Percentiles rank a stretch among this genome's conserved stretches.
phyloP scores from a whole-genome alignment of 2,329 filamentous ascomycete species.

The Emergomyces africanus region DNA sequence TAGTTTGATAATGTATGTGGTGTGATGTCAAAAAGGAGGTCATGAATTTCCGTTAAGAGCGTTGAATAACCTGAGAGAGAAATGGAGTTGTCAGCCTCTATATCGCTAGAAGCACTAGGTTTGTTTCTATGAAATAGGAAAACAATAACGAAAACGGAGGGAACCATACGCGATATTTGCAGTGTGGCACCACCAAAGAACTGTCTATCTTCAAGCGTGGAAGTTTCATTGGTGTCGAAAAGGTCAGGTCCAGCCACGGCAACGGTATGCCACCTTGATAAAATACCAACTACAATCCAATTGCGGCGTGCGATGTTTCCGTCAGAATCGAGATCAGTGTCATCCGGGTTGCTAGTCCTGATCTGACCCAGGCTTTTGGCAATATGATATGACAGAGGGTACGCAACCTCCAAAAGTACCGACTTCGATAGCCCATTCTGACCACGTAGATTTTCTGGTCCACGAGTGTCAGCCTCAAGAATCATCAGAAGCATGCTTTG shows the following conservation, averaged over 20 bases:
- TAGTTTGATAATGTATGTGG: constrained; percentile 25
- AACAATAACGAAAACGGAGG: too few species aligned
- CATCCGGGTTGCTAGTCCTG: constrained; percentile 20
- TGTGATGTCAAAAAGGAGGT: constrained; percentile 20
- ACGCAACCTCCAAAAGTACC: constrained; percentile 27
- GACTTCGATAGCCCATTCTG: constrained; percentile 30
- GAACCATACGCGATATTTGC: constrained; percentile 27
- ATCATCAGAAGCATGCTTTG: constrained; percentile 30
- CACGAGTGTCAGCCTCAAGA: constrained; percentile 30
- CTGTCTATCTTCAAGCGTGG: constrained; percentile 26
- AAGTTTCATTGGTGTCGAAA: constrained; percentile 26
- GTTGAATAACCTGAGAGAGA: constrained; percentile 20
- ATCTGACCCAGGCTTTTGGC: constrained; percentile 28
- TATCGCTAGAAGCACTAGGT: not conserved
- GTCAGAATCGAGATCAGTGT: constrained; percentile 27
- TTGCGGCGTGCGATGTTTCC: constrained; percentile 27
- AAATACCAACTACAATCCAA: constrained; percentile 28
- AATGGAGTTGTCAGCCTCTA: not conserved
- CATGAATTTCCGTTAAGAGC: constrained; percentile 22
- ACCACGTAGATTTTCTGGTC: constrained; percentile 29
- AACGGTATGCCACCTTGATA: constrained; percentile 30
- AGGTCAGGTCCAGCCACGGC: constrained; percentile 29
- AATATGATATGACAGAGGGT: constrained; percentile 26
- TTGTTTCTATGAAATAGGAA: too few species aligned
- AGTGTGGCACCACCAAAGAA: constrained; percentile 24